Base-by-base conservation (phyloP, 1,284 basidiomycete genomes). In the Lignosus rhinocerotis region DNA sequence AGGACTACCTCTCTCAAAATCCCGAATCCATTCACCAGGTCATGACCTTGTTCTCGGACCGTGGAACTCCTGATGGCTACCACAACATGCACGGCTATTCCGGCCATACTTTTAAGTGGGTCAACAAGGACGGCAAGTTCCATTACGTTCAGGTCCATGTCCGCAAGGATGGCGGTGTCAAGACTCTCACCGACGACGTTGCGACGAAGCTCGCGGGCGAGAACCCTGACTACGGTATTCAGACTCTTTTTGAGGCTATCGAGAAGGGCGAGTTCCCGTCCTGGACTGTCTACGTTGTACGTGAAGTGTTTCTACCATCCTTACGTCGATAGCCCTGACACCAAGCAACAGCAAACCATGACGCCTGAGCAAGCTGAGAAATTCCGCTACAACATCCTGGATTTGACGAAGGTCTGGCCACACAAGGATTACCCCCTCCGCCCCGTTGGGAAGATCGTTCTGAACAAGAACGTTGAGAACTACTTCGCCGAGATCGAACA, bases 1-100 rank as follows among this genome's bases (percentile, higher is more conserved):
- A 93, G 92, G 94, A 96, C 74, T 98, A 96, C 72, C 82, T 94
- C 46, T 82, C 82, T n/a, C 89, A 90, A 75, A 96, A 96, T 79
- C 92, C 93, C 17, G 94, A 96, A 78, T 89, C 89, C 1, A 86
- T 93, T 60, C 94, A 96, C 73, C 94, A 96, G 74, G 83, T 96
- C 70, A 85, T 94, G 86, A 91, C 91, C 65, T 83, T 94, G 60
- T 93, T 93, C 80, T 87, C 87, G 25, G 95, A 97, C 76, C 92
- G 94, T 69, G 96, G 94, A 58, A 95, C 92, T 54, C 94, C 95
- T 17, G 83, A 91, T 65, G 92, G 91, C 31, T 93, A 80, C 78
- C 86, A 92, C 74, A 78, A 87, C 67, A 81, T 87, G 85, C 90
- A 97, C 76, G 94, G 93, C 19, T 97, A 94, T 80, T 91, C 89